A percentile compares a stretch with the other conserved stretches of the same genome.
Evolutionary conservation across 805 yeast genomes (phyloP).

Genomic region (Maudiozyma pseudohumilis): DNA sequence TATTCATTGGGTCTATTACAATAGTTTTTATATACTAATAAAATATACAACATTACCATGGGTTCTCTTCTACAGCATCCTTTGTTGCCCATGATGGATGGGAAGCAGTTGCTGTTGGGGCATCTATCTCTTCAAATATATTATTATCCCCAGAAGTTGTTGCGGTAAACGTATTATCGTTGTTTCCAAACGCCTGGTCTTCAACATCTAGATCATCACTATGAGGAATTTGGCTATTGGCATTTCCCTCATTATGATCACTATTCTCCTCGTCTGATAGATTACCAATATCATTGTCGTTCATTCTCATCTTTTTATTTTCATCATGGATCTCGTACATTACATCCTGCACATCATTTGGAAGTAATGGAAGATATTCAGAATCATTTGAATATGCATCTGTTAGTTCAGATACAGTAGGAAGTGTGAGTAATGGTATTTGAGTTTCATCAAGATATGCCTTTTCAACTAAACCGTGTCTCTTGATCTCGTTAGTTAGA

Average conservation of each 20-base stretch:
- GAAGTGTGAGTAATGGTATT: slow-evolving; percentile 49
- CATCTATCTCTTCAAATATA: slow-evolving; percentile 54
- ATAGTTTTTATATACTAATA: neutral
- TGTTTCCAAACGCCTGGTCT: no score
- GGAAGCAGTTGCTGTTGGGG: slow-evolving; percentile 42
- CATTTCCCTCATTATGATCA: slow-evolving; percentile 8
- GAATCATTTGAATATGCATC: slow-evolving; percentile 57
- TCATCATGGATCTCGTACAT: slow-evolving; percentile 57
- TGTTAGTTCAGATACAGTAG: slow-evolving; percentile 63
- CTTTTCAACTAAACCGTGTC: slow-evolving; percentile 10
- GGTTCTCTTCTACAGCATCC: slow-evolving; percentile 47
- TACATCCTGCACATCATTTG: slow-evolving; percentile 58
- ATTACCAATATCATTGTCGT: slow-evolving; percentile 11
- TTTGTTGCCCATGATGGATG: slow-evolving; percentile 38
- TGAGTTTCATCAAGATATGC: slow-evolving; percentile 42
- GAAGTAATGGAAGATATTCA: slow-evolving; percentile 63
- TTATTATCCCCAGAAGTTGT: neutral
- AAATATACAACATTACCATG: slow-evolving; percentile 39
- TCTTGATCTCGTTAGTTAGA: slow-evolving; percentile 17
- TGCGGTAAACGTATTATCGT: neutral
- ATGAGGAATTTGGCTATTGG: neutral
- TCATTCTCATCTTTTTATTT: slow-evolving; percentile 20
- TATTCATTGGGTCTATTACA: neutral
- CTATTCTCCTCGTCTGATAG: slow-evolving; percentile 11
- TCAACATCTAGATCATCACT: slow-evolving; percentile 3